Conservation (phyloP, 2,329 filamentous ascomycete species). For the Escovopsis sp. region DNA sequence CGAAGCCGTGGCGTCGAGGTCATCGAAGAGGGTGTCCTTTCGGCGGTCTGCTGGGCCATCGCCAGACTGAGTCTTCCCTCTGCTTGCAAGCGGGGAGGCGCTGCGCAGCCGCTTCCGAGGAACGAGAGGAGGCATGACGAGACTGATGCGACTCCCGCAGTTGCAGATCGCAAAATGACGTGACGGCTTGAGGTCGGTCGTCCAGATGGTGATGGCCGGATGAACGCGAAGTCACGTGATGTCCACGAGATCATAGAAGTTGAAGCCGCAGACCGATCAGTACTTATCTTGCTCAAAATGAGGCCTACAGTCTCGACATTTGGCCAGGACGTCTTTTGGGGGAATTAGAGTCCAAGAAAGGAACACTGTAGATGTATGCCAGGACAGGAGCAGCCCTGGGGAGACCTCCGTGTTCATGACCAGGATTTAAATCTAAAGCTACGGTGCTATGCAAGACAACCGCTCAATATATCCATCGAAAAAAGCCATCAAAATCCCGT, state of each 20-base stretch:
- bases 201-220: constrained; percentile 13
- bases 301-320: too few relatives aligned
- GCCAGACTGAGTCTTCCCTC: constrained; percentile 2
- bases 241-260: neutral
- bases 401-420: too few relatives aligned
- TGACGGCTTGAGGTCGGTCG: neutral
- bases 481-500: too few relatives aligned
- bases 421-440: too few relatives aligned
- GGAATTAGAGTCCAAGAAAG: too few relatives aligned
- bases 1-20: constrained; percentile 36
- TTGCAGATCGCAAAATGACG: neutral
- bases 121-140: constrained; percentile 49
- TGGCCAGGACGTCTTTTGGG: too few relatives aligned
- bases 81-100: constrained; percentile 19
- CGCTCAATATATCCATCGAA: too few relatives aligned
- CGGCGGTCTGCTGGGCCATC: constrained; percentile 16
- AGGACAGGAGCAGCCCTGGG: too few relatives aligned
- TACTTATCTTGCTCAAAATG: too few relatives aligned
- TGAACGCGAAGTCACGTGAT: constrained; percentile 16
- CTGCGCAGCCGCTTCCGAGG: constrained; percentile 49
- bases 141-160: neutral
- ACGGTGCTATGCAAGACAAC: too few relatives aligned
- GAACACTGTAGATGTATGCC: too few relatives aligned
- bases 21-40: constrained; percentile 45
- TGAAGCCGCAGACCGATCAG: too few relatives aligned